phyloP scores from a whole-genome alignment of 768 basidiomycete genomes.

The Tulasnella sp. region DNA sequence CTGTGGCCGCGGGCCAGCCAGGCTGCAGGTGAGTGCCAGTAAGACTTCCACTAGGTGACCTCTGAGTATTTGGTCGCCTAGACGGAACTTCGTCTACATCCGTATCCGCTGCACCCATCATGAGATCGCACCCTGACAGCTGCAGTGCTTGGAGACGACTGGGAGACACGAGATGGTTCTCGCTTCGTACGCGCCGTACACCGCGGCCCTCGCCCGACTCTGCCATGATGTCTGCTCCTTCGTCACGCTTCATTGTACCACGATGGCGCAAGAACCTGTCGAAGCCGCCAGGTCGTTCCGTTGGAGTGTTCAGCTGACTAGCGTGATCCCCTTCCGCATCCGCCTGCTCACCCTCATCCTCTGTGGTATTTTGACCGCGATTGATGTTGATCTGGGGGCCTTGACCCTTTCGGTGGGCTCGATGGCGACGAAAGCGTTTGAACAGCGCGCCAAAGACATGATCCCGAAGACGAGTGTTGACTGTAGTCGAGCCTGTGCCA shows the following conservation, averaged over 20 bases:
- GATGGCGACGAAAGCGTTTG: conserved; percentile 47
- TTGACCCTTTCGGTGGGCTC: not conserved
- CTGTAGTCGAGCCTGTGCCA: conserved; percentile 84
- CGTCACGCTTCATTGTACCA: conserved; percentile 18
- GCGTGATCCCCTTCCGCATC: not conserved
- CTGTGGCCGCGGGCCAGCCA: too few relatives aligned
- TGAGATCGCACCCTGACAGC: too few relatives aligned
- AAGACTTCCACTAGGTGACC: not conserved
- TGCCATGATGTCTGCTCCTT: conserved; percentile 30
- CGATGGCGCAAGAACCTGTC: too few relatives aligned
- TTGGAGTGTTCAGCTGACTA: not conserved
- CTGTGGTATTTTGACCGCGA: not conserved
- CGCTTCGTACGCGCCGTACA: conserved; percentile 58
- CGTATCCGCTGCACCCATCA: not conserved
- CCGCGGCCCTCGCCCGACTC: conserved; percentile 26
- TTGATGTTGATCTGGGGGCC: not conserved
- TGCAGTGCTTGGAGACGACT: too few relatives aligned
- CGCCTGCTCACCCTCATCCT: conserved; percentile 1
- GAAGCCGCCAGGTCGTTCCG: not conserved
- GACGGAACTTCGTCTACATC: not conserved
- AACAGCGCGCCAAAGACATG: conserved; percentile 89
- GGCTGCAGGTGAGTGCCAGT: not conserved
- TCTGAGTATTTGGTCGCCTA: too few relatives aligned
- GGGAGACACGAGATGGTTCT: conserved; percentile 32
- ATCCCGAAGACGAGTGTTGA: conserved; percentile 90